These are phyloP conservation scores for Pogostemon cablin DNA, from an alignment of 257 asterid species.

Conservation along the genomic window DNA sequence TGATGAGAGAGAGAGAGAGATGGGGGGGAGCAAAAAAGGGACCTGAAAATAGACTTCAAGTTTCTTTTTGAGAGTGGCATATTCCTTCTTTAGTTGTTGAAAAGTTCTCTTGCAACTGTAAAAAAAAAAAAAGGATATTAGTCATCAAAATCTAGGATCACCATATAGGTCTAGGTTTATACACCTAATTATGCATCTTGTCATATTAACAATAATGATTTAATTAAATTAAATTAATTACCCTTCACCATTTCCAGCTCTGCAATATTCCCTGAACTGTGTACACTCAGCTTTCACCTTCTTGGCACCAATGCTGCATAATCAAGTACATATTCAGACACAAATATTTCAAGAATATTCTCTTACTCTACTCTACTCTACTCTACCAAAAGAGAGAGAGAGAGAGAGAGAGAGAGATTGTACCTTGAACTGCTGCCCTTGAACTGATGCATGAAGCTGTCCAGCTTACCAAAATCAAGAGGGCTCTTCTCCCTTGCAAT, in stretches of 20 bases:
- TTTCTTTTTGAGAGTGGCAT: slow-evolving; percentile 62
- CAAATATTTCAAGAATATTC: slow-evolving; percentile 19
- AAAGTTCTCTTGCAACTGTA: slow-evolving; percentile 72
- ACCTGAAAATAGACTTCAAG: slow-evolving; percentile 84
- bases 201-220: background rate
- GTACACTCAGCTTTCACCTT: slow-evolving; percentile 70
- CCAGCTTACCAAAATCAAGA: slow-evolving; percentile 58
- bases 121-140: background rate
- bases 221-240: slow-evolving; percentile 29
- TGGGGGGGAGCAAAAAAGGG: background rate
- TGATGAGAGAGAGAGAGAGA: background rate
- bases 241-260: slow-evolving; percentile 73
- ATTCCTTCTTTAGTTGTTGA: slow-evolving; percentile 74
- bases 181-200: background rate
- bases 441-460: slow-evolving; percentile 70
- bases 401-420: background rate
- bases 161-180: background rate
- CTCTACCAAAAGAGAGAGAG: background rate
- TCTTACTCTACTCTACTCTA: background rate
- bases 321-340: slow-evolving; percentile 3
- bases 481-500: slow-evolving; percentile 45
- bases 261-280: slow-evolving; percentile 66
- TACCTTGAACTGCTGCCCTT: slow-evolving; percentile 82
- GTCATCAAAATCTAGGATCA: background rate
- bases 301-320: slow-evolving; percentile 81